Evolutionary conservation across 805 yeast genomes (phyloP).

Genomic region (Suhomyces sp.): DNA sequence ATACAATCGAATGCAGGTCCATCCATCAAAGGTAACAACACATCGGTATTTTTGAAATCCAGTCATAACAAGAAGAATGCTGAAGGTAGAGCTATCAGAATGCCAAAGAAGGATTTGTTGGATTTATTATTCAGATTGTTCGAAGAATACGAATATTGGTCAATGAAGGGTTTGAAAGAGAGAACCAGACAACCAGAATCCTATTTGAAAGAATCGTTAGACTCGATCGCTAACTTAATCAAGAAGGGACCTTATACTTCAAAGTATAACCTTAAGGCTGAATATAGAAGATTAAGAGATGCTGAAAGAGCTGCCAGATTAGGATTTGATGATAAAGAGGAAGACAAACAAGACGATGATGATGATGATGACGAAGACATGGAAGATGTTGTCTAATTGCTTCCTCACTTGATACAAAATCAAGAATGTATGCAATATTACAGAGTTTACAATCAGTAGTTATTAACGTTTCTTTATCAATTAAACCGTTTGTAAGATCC

Average conservation of each 20-base stretch:
- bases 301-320: constrained; percentile 69
- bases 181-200: constrained; percentile 94
- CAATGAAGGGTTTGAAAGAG: constrained; percentile 88
- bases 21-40: constrained; percentile 63
- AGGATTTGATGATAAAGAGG: constrained; percentile 46
- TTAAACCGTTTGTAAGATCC: constrained; percentile 5
- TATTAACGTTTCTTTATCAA: neutral
- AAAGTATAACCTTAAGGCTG: constrained; percentile 86
- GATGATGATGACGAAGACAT: constrained; percentile 72
- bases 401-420: neutral
- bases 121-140: constrained; percentile 85
- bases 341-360: constrained; percentile 48
- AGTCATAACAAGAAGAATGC: constrained; percentile 37
- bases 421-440: neutral
- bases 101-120: constrained; percentile 88
- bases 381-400: constrained; percentile 61
- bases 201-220: constrained; percentile 85
- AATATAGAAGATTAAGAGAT: constrained; percentile 76
- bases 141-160: constrained; percentile 96
- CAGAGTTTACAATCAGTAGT: neutral
- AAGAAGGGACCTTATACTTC: constrained; percentile 96
- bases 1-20: constrained; percentile 85
- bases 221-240: constrained; percentile 81
- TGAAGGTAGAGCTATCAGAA: constrained; percentile 88
- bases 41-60: constrained; percentile 61